Base-by-base conservation (phyloP, 108 stramenopile species). In the Pseudonitzschia delicatissima region DNA sequence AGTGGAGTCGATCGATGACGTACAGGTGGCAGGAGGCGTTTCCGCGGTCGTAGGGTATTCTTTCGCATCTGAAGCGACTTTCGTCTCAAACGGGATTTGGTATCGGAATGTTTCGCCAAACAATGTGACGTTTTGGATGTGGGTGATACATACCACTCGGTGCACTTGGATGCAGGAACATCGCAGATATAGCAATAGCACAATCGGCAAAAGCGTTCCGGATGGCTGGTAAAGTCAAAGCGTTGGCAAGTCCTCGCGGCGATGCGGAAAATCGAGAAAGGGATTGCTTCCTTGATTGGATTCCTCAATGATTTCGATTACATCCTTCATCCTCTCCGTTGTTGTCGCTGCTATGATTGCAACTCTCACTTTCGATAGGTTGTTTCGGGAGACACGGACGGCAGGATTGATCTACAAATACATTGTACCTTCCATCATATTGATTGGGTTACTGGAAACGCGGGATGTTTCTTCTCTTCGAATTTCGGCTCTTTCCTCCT, bases 141-240 rank as follows among this genome's bases (percentile, higher is more conserved):
- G 17, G 47, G 47, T 48, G n/a, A n/a, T n/a, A n/a, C n/a, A n/a
- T n/a, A n/a, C 47, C 47, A 48, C 21, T 48, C 20, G 20, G 47
- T 3, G 23, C 47, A 48, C 47, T 18, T 23, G 20, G 47, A 48
- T 6, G 47, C 47, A 9, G 13, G 47, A 48, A 48, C 47, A 21
- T 48, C 47, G 47, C 47, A 48, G 17, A 48, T 48, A 7, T 48
- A 48, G 47, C 47, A 48, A 48, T 23, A 48, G 20, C 47, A 48
- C 7, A 23, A 6, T 2, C 21, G 47, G 47, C 47, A 48, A 48
- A 48, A 48, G 20, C 47, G 47, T 2, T 21, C 3, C 17, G 47
- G 47, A 48, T 48, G 3, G n/a, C 2, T 21, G 21, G 47, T 6
- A 48, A 48, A 48, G 47, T 18, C 47, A 21, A 48, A 48, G 2